These are phyloP conservation scores for Phytophthora tentaculata DNA, from an alignment of 352 stramenopile genomes.

Conservation along the genomic window DNA sequence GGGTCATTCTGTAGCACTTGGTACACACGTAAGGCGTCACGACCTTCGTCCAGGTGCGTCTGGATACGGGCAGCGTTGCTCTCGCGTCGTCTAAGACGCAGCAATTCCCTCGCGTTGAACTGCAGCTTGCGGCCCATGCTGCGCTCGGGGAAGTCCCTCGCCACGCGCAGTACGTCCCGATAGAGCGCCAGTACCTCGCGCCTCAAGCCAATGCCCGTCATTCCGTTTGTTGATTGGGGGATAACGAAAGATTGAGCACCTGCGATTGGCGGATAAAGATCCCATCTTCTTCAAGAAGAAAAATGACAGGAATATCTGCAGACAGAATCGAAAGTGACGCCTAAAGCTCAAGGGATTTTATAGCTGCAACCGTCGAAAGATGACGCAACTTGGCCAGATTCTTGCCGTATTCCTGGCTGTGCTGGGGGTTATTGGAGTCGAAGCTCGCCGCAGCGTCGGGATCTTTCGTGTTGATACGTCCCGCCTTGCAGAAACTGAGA, in stretches of 20 bases:
- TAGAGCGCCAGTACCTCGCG: conserved; percentile 71
- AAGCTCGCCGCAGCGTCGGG: conserved; percentile 12
- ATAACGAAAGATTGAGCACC: not conserved
- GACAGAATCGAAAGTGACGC: conserved; percentile 26
- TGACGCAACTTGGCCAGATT: conserved; percentile 19
- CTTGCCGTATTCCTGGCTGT: conserved; percentile 23
- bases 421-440: conserved; percentile 13
- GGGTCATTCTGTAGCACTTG: conserved; percentile 52
- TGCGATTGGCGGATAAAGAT: conserved; percentile 22
- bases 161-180: conserved; percentile 56
- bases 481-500: conserved; percentile 19
- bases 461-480: conserved; percentile 31
- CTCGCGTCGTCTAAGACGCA: conserved; percentile 66
- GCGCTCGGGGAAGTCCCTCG: conserved; percentile 59
- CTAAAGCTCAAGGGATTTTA: conserved; percentile 15
- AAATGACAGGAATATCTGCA: not conserved
- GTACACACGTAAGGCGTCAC: conserved; percentile 67
- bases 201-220: conserved; percentile 38
- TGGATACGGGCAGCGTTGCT: conserved; percentile 43
- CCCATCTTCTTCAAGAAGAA: conserved; percentile 6
- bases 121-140: conserved; percentile 73
- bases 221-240: conserved; percentile 25
- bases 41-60: conserved; percentile 54
- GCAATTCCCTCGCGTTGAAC: conserved; percentile 78
- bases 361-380: conserved; percentile 8